Evolutionary conservation across 1,284 basidiomycete species (phyloP).

Genomic region (Erythrobasidium hasegawianum): DNA sequence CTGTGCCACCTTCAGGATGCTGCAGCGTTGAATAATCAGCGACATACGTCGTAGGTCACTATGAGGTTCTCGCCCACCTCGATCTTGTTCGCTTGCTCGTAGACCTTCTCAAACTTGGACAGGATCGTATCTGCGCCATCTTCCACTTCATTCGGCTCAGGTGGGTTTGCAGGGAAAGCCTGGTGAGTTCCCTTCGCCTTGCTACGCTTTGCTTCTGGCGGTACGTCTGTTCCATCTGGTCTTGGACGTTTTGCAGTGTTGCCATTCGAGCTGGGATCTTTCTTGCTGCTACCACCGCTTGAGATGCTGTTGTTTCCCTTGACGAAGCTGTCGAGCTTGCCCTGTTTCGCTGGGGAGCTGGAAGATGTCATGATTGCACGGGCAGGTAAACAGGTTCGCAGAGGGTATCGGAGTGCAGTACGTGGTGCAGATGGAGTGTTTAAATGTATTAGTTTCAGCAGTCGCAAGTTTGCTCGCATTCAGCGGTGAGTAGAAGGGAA

Average conservation of each 20-base stretch:
- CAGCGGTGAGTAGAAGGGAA: no score
- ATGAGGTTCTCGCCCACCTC: slow-evolving; percentile 9
- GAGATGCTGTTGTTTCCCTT: not conserved
- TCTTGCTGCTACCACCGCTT: not conserved
- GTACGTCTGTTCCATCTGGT: slow-evolving; percentile 30
- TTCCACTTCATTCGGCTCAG: slow-evolving; percentile 29
- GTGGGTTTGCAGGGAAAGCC: slow-evolving; percentile 16
- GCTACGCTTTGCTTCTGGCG: slow-evolving; percentile 29
- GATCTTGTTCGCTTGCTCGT: slow-evolving; percentile 7
- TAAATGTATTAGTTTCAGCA: no score
- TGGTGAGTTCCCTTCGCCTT: slow-evolving; percentile 24
- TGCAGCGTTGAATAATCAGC: not conserved
- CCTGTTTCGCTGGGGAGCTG: slow-evolving; percentile 9
- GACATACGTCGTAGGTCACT: not conserved
- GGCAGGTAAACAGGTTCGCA: no score
- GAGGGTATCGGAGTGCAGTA: no score
- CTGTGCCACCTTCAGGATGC: slow-evolving; percentile 38
- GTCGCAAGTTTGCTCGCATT: no score
- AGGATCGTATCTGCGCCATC: slow-evolving; percentile 33
- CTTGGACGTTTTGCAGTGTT: slow-evolving; percentile 16
- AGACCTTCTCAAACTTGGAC: slow-evolving; percentile 38
- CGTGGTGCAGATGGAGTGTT: no score
- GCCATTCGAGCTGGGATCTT: not conserved
- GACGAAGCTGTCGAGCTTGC: slow-evolving; percentile 28
- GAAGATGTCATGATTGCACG: not conserved